Evolutionary conservation across 2,329 filamentous ascomycete genomes (phyloP).

Genomic region (Nemania diffusa): DNA sequence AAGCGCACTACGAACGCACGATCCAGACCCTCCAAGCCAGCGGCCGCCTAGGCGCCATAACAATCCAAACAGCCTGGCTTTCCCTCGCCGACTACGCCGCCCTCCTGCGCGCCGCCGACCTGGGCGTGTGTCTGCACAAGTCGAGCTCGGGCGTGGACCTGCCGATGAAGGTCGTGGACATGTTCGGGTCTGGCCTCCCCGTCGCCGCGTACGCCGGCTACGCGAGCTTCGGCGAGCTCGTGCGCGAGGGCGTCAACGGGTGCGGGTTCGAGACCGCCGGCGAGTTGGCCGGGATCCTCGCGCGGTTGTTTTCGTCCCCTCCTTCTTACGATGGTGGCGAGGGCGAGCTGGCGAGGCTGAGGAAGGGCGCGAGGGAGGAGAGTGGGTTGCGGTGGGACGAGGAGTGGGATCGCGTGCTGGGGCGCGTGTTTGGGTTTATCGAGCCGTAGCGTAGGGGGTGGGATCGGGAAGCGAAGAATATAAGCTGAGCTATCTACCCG

Average conservation of each 20-base stretch:
- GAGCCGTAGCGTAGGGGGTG: background rate
- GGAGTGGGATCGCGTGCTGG: conserved; percentile 89
- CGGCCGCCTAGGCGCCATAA: conserved; percentile 74
- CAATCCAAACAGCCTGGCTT: conserved; percentile 85
- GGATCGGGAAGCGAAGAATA: background rate
- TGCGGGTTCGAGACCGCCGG: conserved; percentile 80
- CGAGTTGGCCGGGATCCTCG: conserved; percentile 72
- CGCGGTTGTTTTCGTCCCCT: conserved; percentile 74
- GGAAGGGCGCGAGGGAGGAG: conserved; percentile 77
- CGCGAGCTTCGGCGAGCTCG: conserved; percentile 89
- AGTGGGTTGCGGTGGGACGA: conserved; percentile 86
- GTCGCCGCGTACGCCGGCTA: conserved; percentile 89
- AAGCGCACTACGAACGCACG: conserved; percentile 75
- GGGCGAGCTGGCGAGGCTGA: conserved; percentile 68
- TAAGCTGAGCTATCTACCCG: background rate
- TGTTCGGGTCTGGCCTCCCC: conserved; percentile 94
- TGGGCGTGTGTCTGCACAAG: conserved; percentile 91
- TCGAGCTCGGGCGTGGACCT: conserved; percentile 95
- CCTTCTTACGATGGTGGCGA: too few species aligned
- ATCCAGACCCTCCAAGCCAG: conserved; percentile 70
- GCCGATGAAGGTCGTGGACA: conserved; percentile 99
- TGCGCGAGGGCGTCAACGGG: conserved; percentile 87
- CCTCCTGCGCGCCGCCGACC: conserved; percentile 84
- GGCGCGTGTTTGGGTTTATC: conserved; percentile 70
- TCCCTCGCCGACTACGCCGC: conserved; percentile 84